Evolutionary conservation across 306 rosid species (phyloP), one percentile per base, ranked within the genome.

Genomic region (Vicia faba): DNA sequence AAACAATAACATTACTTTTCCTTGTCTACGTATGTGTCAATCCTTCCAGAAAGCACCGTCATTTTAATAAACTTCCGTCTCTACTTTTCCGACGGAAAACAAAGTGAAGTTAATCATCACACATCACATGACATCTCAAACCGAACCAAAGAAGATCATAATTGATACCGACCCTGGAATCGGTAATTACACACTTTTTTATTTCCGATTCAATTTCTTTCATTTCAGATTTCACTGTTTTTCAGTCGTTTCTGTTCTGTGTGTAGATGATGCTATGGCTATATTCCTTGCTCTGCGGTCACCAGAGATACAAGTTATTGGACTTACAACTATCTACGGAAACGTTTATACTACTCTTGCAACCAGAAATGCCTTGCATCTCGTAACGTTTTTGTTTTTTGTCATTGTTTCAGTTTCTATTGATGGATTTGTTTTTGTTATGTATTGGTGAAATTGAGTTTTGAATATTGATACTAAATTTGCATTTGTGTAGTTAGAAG

Each of bases 81-180:
- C 15, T 23, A 11, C 5, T 55, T 26, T 13, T 12, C 14, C 1
- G 4, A 26, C 11, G 9, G 31, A 3, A 56, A 19, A n/a, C n/a
- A 1, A 10, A 54, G 1, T 12, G 8, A 29, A 33, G 38, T 33
- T 13, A 56, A 8, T 66, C 15, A 5, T 8, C 40, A 48, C 18
- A 26, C 36, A 55, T 63, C 46, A 68, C 66, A 86, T 86, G 96
- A 84, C 83, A 39, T 46, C 26, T 11, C 31, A 61, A 26, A 7
- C 78, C 3, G 78, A 73, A 53, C 78, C 89, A 53, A 89, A 89
- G 89, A 89, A 89, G 86, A 83, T 89, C 72, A 89, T 92, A 74
- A 92, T 92, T 35, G 98, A 92, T 68, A 92, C 98, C 11, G 98
- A 92, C 61, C 98, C 98, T 29, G 98, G 98, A 29, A 86, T 92